Evolutionary conservation across 306 rosid species (phyloP).

Genomic region (Acacia crassicarpa): DNA sequence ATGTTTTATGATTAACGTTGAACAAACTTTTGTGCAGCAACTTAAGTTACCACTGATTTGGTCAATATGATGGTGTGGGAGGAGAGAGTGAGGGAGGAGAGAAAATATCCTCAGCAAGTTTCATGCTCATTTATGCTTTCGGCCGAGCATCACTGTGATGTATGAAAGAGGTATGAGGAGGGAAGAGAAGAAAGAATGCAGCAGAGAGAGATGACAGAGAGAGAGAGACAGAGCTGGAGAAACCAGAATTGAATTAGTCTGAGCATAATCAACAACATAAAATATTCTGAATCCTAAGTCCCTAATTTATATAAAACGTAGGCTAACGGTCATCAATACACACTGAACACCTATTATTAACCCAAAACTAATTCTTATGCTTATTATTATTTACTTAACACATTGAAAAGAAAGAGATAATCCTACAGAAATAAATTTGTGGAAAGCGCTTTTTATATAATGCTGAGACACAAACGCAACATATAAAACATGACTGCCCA

Average conservation of each 20-base stretch:
- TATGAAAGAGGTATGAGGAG: no score
- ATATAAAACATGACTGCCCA: neutral
- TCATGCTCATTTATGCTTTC: neutral
- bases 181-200: no score
- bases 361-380: no score
- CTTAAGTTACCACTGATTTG: neutral
- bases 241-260: no score
- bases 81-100: no score
- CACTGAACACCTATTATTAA: neutral
- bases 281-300: no score
- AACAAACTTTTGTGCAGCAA: neutral
- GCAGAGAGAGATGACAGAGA: no score
- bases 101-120: neutral
- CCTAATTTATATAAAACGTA: no score
- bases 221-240: no score
- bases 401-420: neutral
- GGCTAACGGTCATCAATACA: neutral
- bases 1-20: no score
- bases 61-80: neutral
- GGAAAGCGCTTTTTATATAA: neutral
- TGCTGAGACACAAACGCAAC: neutral
- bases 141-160: neutral
- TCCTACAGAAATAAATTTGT: neutral
- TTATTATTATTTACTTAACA: no score
- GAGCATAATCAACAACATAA: no score